These are phyloP conservation scores for Saccharomyces hybrid DNA, from an alignment of 1,139 yeast genomes.

Conservation along the genomic window DNA sequence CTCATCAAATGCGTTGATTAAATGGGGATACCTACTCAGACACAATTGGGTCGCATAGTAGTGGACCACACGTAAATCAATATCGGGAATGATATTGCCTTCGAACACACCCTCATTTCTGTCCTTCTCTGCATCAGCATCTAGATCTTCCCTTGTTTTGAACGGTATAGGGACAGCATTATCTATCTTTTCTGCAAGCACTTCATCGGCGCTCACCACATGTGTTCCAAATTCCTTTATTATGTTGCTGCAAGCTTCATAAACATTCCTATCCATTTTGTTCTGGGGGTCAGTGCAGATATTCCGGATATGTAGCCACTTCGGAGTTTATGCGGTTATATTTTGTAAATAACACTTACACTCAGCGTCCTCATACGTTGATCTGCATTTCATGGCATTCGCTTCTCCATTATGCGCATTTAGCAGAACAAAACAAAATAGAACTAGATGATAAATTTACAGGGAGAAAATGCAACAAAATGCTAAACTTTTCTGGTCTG, in stretches of 20 bases:
- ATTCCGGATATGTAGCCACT: neutral
- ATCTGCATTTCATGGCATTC: neutral
- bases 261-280: slow-evolving; percentile 24
- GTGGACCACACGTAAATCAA: slow-evolving; percentile 29
- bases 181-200: slow-evolving; percentile 22
- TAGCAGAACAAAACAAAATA: neutral
- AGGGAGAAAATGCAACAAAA: neutral
- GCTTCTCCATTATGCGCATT: neutral
- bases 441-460: neutral
- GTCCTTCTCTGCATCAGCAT: slow-evolving; percentile 17
- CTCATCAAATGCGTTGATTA: slow-evolving; percentile 27
- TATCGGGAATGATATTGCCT: slow-evolving; percentile 25
- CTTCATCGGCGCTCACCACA: slow-evolving; percentile 29
- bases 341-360: neutral
- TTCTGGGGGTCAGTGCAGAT: no score
- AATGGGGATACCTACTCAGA: slow-evolving; percentile 27
- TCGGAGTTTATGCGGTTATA: neutral
- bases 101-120: slow-evolving; percentile 20
- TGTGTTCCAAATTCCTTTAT: slow-evolving; percentile 22
- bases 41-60: slow-evolving; percentile 29
- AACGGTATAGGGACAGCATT: slow-evolving; percentile 29
- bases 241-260: slow-evolving; percentile 29
- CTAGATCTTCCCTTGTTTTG: slow-evolving; percentile 26
- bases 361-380: neutral
- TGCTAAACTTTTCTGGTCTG: no score